phyloP scores from a whole-genome alignment of 2,329 filamentous ascomycete species.

The Monosporascus sp. region DNA sequence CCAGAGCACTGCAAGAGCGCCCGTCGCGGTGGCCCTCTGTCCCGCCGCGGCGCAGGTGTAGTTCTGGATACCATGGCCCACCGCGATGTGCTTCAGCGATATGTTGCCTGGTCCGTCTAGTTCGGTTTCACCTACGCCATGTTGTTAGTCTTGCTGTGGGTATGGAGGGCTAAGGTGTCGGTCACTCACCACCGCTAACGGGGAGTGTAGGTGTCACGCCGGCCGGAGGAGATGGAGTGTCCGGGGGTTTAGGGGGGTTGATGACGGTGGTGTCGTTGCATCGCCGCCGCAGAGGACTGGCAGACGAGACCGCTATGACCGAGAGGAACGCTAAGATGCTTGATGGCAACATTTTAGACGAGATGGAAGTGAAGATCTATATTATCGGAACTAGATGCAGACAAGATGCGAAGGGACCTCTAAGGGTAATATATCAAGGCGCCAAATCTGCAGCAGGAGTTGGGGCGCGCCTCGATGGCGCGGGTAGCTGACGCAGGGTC shows the following conservation, averaged over 20 bases:
- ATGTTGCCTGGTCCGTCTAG: conserved; percentile 37
- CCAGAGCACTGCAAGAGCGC: conserved; percentile 57
- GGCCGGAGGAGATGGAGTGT: conserved; percentile 5
- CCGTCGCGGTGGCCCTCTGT: conserved; percentile 34
- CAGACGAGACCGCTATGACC: conserved; percentile 19
- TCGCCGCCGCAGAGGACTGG: conserved; percentile 19
- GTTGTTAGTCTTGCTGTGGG: conserved; percentile 3
- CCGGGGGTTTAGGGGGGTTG: conserved; percentile 1
- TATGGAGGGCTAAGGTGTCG: background rate
- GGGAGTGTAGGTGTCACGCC: conserved; percentile 31
- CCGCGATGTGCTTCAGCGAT: conserved; percentile 47
- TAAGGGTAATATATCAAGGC: background rate
- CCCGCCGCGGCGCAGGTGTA: conserved; percentile 51
- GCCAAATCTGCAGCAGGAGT: background rate
- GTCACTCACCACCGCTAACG: conserved; percentile 30
- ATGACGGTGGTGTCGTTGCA: conserved; percentile 8
- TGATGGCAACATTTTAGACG: conserved; percentile 22
- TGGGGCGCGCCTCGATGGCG: background rate
- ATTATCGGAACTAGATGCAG: background rate
- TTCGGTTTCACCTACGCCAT: conserved; percentile 29
- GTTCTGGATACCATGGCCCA: conserved; percentile 65
- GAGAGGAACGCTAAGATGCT: conserved; percentile 20
- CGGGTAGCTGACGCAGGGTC: background rate
- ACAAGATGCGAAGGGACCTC: background rate
- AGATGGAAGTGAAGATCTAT: conserved; percentile 5